phyloP scores from a whole-genome alignment of 495 filamentous ascomycete species.

The Podospora conica region DNA sequence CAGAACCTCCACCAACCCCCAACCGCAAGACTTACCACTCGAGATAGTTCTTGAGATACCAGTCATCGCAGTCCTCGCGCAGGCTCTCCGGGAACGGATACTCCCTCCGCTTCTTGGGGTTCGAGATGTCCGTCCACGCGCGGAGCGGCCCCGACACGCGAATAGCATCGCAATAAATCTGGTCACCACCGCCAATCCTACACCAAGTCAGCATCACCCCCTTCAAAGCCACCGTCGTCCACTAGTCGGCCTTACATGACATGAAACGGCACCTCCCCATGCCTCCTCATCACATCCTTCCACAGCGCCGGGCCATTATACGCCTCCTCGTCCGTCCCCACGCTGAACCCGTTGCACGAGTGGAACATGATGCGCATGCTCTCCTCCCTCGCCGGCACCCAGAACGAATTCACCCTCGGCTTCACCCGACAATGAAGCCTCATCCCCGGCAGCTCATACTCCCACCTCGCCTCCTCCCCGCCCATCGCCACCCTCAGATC shows the following conservation, averaged over 20 bases:
- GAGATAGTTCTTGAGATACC: conserved; percentile 85
- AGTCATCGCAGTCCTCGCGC: conserved; percentile 74
- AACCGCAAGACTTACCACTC: conserved; percentile 47
- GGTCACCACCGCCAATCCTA: conserved; percentile 84
- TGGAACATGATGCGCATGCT: conserved; percentile 96
- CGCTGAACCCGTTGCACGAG: conserved; percentile 93
- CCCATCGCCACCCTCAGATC: conserved; percentile 54
- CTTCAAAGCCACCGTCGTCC: background rate
- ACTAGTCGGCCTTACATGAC: conserved; percentile 61
- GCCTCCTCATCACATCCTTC: conserved; percentile 78
- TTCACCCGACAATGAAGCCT: conserved; percentile 40
- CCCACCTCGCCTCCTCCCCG: conserved; percentile 49
- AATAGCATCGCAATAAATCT: conserved; percentile 91
- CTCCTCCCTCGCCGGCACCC: conserved; percentile 67
- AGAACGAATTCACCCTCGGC: conserved; percentile 53
- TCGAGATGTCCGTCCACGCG: conserved; percentile 72
- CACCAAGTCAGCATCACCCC: background rate
- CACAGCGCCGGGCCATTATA: conserved; percentile 80
- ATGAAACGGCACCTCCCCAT: conserved; percentile 72
- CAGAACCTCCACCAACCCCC: background rate
- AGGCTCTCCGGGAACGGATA: conserved; percentile 69
- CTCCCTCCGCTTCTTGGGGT: conserved; percentile 73
- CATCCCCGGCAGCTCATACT: conserved; percentile 50
- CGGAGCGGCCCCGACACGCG: conserved; percentile 73
- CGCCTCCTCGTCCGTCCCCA: conserved; percentile 80